These are phyloP conservation scores for Furcasterigmium sp. DNA, from an alignment of 2,329 filamentous ascomycete genomes.

Conservation along the genomic window DNA sequence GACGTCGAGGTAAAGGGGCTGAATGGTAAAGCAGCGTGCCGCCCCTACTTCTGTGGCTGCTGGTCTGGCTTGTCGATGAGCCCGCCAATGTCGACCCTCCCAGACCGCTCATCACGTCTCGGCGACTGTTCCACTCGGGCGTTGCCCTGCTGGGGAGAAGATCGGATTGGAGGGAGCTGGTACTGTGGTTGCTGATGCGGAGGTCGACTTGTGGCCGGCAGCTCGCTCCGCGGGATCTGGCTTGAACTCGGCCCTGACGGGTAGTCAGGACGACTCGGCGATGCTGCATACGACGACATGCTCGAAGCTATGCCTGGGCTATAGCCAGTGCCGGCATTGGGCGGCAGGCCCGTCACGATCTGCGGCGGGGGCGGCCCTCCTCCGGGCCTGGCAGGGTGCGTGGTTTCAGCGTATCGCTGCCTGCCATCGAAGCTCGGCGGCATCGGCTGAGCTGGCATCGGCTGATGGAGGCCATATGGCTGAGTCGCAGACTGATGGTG, in stretches of 20 bases:
- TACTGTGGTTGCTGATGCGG: constrained; percentile 27
- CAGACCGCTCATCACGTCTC: constrained; percentile 43
- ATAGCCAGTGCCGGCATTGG: constrained; percentile 32
- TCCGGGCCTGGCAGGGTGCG: constrained; percentile 21
- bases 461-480: constrained; percentile 36
- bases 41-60: constrained; percentile 19
- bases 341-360: constrained; percentile 31
- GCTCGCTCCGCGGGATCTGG: constrained; percentile 49
- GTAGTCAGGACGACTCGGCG: constrained; percentile 39
- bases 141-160: constrained; percentile 23
- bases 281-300: constrained; percentile 39
- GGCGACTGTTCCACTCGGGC: constrained; percentile 21
- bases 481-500: constrained; percentile 9
- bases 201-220: constrained; percentile 26
- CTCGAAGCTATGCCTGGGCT: constrained; percentile 33
- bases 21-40: too few relatives aligned
- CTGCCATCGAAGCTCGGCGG: constrained; percentile 44
- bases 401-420: constrained; percentile 30
- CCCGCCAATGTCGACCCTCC: constrained; percentile 56
- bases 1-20: neutral
- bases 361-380: constrained; percentile 21
- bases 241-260: constrained; percentile 38
- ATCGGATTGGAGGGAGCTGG: constrained; percentile 44
- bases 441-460: constrained; percentile 38
- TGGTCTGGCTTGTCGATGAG: constrained; percentile 53